Evolutionary conservation across 2,329 filamentous ascomycete genomes (phyloP).

Genomic region (Fonsecaea pugnacius): DNA sequence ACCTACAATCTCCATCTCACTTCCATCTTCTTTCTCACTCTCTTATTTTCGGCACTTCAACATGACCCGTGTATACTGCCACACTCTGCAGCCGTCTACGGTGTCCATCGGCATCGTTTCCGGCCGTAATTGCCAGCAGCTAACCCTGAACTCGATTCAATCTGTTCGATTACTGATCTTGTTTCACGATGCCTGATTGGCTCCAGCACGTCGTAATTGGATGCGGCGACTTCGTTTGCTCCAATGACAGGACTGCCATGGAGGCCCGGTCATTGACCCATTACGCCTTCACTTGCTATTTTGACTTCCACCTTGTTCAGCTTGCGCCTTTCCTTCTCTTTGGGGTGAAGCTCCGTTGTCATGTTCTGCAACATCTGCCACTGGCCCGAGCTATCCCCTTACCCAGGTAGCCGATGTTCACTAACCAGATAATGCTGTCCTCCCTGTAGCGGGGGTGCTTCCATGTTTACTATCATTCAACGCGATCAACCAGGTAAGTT

Average conservation of each 20-base stretch:
- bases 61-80: not conserved
- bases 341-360: not conserved
- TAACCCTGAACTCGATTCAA: not conserved
- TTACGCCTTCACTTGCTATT: conserved; percentile 16
- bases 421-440: conserved; percentile 18
- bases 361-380: not conserved
- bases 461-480: not conserved
- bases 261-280: not conserved
- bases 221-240: conserved; percentile 6
- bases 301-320: conserved; percentile 11
- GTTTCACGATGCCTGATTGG: conserved; percentile 11
- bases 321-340: not conserved
- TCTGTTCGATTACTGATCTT: conserved; percentile 25
- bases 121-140: conserved; percentile 3
- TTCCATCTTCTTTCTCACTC: not conserved
- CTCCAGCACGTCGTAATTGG: not conserved
- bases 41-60: not conserved
- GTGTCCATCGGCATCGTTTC: conserved; percentile 10
- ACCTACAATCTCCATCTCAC: conserved; percentile 6
- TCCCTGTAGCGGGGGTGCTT: not conserved
- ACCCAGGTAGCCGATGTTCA: conserved; percentile 19
- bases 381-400: conserved; percentile 8
- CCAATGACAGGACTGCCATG: conserved; percentile 14
- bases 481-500: not conserved
- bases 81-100: not conserved